Conservation (phyloP, 2,329 filamentous ascomycete genomes). For the Canariomyces notabilis region DNA sequence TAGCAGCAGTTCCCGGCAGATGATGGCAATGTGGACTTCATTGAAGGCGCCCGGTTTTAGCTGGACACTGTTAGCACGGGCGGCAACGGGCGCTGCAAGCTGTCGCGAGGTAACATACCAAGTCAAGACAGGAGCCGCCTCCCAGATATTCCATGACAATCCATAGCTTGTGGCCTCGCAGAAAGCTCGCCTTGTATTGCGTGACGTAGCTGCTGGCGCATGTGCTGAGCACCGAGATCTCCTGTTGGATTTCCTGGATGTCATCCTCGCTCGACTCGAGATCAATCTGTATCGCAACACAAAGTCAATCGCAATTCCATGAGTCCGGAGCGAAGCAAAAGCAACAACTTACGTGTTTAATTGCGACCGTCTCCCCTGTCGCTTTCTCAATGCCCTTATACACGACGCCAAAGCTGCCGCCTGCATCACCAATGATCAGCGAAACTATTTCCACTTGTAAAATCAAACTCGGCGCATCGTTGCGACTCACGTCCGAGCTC, state of each 20-base stretch:
- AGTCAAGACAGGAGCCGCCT: slow-evolving; percentile 87
- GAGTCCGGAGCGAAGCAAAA: neutral
- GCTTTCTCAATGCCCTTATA: slow-evolving; percentile 92
- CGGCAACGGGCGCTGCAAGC: neutral
- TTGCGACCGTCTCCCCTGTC: slow-evolving; percentile 89
- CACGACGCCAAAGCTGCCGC: slow-evolving; percentile 92
- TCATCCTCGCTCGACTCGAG: slow-evolving; percentile 98
- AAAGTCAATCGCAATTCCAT: neutral
- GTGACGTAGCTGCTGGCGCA: slow-evolving; percentile 93
- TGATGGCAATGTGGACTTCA: slow-evolving; percentile 87
- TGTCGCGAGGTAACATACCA: slow-evolving; percentile 51
- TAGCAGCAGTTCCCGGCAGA: slow-evolving; percentile 83
- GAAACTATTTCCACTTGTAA: slow-evolving; percentile 7
- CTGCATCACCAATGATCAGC: slow-evolving; percentile 42
- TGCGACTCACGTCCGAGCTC: slow-evolving; percentile 79
- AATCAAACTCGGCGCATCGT: neutral
- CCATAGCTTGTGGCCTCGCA: slow-evolving; percentile 96
- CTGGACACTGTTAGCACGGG: slow-evolving; percentile 42
- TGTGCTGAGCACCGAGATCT: slow-evolving; percentile 91
- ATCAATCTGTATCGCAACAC: slow-evolving; percentile 65
- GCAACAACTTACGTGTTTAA: slow-evolving; percentile 76
- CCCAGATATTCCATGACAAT: slow-evolving; percentile 99
- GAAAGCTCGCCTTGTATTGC: slow-evolving; percentile 92
- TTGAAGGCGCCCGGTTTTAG: slow-evolving; percentile 85
- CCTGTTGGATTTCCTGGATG: slow-evolving; percentile 95